Conservation (phyloP, 1,139 yeast species). For the Kodamaea sp. region DNA sequence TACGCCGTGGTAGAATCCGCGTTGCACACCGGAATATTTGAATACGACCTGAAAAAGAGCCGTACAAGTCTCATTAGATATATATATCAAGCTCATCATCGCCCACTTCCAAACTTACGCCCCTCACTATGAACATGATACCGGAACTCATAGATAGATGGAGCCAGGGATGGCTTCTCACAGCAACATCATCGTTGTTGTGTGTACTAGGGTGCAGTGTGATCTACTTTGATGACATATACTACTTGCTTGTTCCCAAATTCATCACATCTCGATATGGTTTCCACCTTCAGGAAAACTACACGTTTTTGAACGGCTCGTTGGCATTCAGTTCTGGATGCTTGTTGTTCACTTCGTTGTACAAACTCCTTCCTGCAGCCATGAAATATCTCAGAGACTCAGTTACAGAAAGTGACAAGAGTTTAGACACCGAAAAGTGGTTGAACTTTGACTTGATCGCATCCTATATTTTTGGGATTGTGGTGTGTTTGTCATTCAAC, state of each 20-base stretch:
- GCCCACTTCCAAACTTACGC: no score
- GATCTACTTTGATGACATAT: conserved; percentile 24
- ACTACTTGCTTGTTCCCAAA: conserved; percentile 35
- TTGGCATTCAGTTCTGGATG: conserved; percentile 79
- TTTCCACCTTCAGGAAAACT: conserved; percentile 61
- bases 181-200: conserved; percentile 21
- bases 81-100: no score
- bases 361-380: conserved; percentile 71
- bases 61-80: no score
- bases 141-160: conserved; percentile 8
- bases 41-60: no score
- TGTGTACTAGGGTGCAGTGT: conserved; percentile 25
- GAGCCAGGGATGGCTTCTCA: conserved; percentile 26
- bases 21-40: no score
- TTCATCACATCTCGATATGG: conserved; percentile 41
- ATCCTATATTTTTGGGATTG: conserved; percentile 60
- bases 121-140: no score
- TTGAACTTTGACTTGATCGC: conserved; percentile 43
- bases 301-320: conserved; percentile 61
- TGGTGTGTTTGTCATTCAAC: conserved; percentile 61
- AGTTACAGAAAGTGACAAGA: conserved; percentile 13
- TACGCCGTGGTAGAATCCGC: no score
- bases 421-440: conserved; percentile 11
- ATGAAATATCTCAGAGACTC: conserved; percentile 35
- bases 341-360: conserved; percentile 72